Evolutionary conservation across 2,329 filamentous ascomycete species (phyloP), one percentile per base, ranked within the genome.

Genomic region (Aspergillus oerlinghausenensis): DNA sequence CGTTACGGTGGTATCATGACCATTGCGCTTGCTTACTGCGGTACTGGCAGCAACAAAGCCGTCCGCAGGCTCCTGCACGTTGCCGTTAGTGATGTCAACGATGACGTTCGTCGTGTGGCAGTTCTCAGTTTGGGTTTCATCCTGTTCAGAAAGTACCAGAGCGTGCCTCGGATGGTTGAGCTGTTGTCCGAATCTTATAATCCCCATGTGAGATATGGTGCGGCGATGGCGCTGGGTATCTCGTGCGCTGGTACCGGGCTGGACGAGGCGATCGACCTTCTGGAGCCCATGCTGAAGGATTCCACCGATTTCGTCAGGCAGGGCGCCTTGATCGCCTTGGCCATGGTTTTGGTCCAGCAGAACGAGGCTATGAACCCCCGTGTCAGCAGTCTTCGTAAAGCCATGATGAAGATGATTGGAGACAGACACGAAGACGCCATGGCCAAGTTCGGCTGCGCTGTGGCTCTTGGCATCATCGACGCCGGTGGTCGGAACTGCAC

Each of bases 301-400:
- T 95, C 94, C 7, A 96, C 92, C 57, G 94, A 99, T 78, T 99
- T 99, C 72, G 94, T 99, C 52, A 88, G 95, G 65, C 94, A 99
- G 76, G 94, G 95, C 71, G 93, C 94, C 43, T 81, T 97, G 61
- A 97, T 99, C 66, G 86, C 94, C 2, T 82, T 97, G 56, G 86
- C 94, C 58, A 99, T 99, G 94, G 96, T 99, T 67, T 88, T 99
- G 83, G 90, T 97, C n/a, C 94, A 99, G 77, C 94, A 97, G 74
- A 99, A 97, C 68, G 94, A 99, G 76, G 88, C 88, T 28, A 96
- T 97, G 90, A 99, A 97, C 77, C 92, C 94, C 67, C 97, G 97
- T 80, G 93, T 97, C 50, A 85, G 87, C 23, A 84, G 87, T 1
- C 92, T 97, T 63, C 88, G 94, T 67, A 97, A 97, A 80, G 92